These are phyloP conservation scores for Penicillium canariense DNA, from an alignment of 495 filamentous ascomycete genomes.

Conservation along the genomic window DNA sequence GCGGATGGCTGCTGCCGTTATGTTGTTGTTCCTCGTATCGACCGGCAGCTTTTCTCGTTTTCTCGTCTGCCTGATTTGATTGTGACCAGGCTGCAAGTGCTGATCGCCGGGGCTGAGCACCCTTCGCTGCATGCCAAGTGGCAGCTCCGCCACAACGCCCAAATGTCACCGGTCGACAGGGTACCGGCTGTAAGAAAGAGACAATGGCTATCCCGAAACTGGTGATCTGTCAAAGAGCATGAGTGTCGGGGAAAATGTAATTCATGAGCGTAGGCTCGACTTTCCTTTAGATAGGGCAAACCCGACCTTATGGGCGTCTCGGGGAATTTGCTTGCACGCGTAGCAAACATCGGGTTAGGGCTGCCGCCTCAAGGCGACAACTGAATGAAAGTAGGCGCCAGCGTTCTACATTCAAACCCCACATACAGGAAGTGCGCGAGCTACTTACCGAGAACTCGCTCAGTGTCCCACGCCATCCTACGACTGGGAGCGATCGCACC, in stretches of 20 bases:
- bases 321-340: not conserved
- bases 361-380: not conserved
- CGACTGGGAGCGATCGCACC: too few species aligned
- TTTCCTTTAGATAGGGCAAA: not conserved
- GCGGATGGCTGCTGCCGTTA: constrained; percentile 13
- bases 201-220: not conserved
- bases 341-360: not conserved
- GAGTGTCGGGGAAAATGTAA: too few species aligned
- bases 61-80: constrained; percentile 8
- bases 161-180: not conserved
- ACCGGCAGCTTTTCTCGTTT: not conserved
- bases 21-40: not conserved
- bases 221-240: too few species aligned
- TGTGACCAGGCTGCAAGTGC: not conserved
- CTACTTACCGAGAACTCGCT: not conserved
- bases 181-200: not conserved
- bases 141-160: constrained; percentile 9
- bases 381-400: not conserved
- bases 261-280: not conserved
- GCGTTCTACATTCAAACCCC: not conserved
- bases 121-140: constrained; percentile 3
- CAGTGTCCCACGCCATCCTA: not conserved
- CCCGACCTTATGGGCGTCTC: not conserved
- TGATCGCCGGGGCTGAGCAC: not conserved
- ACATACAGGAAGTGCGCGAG: not conserved